Conservation (phyloP, 2,329 filamentous ascomycete genomes). For the Fusarium sp. region DNA sequence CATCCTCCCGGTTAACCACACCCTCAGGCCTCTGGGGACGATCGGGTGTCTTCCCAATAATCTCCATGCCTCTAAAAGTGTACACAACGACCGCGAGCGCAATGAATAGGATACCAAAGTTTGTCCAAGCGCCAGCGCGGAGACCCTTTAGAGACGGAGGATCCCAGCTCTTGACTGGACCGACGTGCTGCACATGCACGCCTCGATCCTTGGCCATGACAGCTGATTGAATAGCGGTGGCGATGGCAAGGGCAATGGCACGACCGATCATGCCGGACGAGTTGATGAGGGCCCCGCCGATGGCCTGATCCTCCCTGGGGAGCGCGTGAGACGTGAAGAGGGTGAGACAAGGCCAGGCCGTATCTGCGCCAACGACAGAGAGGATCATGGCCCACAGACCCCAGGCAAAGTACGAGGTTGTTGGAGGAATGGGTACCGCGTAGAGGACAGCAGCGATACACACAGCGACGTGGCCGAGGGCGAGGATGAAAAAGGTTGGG, state of each 20-base stretch:
- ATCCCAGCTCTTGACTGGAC: slow-evolving; percentile 56
- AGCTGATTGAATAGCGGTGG: slow-evolving; percentile 70
- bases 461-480: slow-evolving; percentile 65
- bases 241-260: slow-evolving; percentile 71
- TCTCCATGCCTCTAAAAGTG: slow-evolving; percentile 61
- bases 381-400: slow-evolving; percentile 73
- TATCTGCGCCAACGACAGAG: slow-evolving; percentile 72
- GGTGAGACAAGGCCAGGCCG: slow-evolving; percentile 70
- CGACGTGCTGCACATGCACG: slow-evolving; percentile 55
- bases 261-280: slow-evolving; percentile 71
- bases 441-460: slow-evolving; percentile 67
- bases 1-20: slow-evolving; percentile 33
- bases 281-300: slow-evolving; percentile 75
- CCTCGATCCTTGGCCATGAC: slow-evolving; percentile 62
- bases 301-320: slow-evolving; percentile 69
- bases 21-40: slow-evolving; percentile 33
- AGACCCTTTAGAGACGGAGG: slow-evolving; percentile 57
- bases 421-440: slow-evolving; percentile 67
- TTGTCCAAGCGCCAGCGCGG: slow-evolving; percentile 61
- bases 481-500: slow-evolving; percentile 65
- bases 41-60: slow-evolving; percentile 56
- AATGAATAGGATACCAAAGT: slow-evolving; percentile 57
- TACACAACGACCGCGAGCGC: slow-evolving; percentile 56
- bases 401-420: slow-evolving; percentile 72
- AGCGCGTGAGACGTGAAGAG: slow-evolving; percentile 72